A percentile compares a stretch with the other conserved stretches of the same genome.
Conservation (phyloP, 371 early-diverging fungal species). For the Capillidium heterosporum region DNA sequence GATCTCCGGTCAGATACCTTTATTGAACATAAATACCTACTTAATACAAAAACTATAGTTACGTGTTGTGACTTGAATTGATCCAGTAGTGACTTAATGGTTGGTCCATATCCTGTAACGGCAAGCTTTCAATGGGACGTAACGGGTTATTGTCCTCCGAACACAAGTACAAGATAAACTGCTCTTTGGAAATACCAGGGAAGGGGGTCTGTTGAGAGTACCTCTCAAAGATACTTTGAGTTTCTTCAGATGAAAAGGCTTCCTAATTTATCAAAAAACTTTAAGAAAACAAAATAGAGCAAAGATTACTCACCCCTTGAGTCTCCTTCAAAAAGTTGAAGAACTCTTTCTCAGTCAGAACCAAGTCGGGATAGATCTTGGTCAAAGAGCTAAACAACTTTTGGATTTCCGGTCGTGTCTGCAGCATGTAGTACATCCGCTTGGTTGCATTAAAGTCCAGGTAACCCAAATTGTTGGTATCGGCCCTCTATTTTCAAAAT, state of each 20-base stretch:
- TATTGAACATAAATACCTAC: not conserved
- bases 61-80: slow-evolving; percentile 70
- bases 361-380: no score
- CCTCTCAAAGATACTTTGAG: not conserved
- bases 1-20: slow-evolving; percentile 45
- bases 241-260: not conserved
- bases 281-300: not conserved
- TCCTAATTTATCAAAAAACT: not conserved
- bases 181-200: not conserved
- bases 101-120: slow-evolving; percentile 18
- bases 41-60: slow-evolving; percentile 9
- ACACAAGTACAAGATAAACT: not conserved
- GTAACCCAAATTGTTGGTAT: not conserved
- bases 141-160: not conserved
- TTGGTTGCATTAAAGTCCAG: slow-evolving; percentile 1
- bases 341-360: not conserved
- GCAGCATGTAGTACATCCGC: not conserved
- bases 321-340: not conserved
- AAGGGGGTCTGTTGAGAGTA: not conserved
- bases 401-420: not conserved
- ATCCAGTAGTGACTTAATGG: slow-evolving; percentile 59
- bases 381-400: not conserved
- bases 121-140: not conserved
- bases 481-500: not conserved
- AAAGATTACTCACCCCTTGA: not conserved